phyloP scores from a whole-genome alignment of 805 yeast genomes.

The Yueomyces sinensis region DNA sequence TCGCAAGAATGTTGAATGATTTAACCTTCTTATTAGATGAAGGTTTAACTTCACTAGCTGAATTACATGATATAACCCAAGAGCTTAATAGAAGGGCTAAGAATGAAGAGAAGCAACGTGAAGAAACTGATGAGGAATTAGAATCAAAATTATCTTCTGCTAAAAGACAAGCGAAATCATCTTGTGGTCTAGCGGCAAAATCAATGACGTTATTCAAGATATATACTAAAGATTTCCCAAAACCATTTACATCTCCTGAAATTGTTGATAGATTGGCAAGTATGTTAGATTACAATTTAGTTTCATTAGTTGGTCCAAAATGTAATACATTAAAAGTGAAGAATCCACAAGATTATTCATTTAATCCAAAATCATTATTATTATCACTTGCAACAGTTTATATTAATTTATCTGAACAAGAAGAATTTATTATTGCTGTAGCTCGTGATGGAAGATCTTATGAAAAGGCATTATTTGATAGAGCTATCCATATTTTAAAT shows the following conservation, averaged over 20 bases:
- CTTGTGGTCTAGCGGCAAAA: constrained; percentile 71
- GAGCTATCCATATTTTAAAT: constrained; percentile 56
- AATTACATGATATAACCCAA: constrained; percentile 61
- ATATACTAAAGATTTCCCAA: constrained; percentile 78
- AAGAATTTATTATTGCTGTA: constrained; percentile 62
- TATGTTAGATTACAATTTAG: constrained; percentile 86
- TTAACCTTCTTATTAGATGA: constrained; percentile 87
- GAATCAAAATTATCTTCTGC: constrained; percentile 41
- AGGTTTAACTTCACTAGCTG: constrained; percentile 63
- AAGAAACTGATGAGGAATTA: constrained; percentile 52
- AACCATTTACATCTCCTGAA: constrained; percentile 75
- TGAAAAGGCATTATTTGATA: constrained; percentile 45
- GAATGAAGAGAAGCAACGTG: constrained; percentile 23
- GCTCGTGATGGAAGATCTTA: constrained; percentile 91
- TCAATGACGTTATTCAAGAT: constrained; percentile 67
- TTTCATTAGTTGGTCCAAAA: constrained; percentile 90
- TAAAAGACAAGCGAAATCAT: constrained; percentile 68
- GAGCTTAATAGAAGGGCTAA: constrained; percentile 41
- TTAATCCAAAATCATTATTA: constrained; percentile 65
- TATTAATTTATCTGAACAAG: constrained; percentile 52
- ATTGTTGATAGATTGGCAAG: constrained; percentile 90
- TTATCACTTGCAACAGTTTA: constrained; percentile 62
- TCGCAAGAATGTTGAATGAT: constrained; percentile 91
- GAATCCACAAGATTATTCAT: constrained; percentile 69
- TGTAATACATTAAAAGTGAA: constrained; percentile 79